Conservation (phyloP, 768 basidiomycete genomes). For the Pleurotus djamor region DNA sequence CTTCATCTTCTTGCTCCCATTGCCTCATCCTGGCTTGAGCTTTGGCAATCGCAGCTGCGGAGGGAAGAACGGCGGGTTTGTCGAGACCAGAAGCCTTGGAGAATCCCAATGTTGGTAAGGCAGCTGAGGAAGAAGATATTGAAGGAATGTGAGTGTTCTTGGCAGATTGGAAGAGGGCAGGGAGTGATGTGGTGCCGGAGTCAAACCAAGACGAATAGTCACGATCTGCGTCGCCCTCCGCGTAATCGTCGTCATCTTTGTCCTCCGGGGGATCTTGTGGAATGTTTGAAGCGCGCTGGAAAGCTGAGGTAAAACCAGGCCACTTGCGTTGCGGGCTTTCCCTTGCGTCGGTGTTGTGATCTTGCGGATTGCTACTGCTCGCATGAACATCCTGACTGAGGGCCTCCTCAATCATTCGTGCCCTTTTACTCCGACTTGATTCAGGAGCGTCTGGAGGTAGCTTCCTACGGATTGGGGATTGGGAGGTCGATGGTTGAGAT, state of each 20-base stretch:
- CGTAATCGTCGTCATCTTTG: slow-evolving; percentile 23
- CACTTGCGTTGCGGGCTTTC: background rate
- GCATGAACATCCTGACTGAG: slow-evolving; percentile 25
- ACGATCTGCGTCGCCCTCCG: slow-evolving; percentile 34
- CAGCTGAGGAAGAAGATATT: slow-evolving; percentile 3
- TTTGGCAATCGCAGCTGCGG: slow-evolving; percentile 48
- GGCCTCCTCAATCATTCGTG: slow-evolving; percentile 6
- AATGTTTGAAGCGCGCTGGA: slow-evolving; percentile 13
- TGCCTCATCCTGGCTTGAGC: slow-evolving; percentile 49
- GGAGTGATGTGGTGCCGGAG: slow-evolving; percentile 18
- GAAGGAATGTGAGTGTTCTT: background rate
- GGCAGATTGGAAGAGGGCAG: slow-evolving; percentile 35
- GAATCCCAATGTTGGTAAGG: background rate
- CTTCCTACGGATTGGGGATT: slow-evolving; percentile 4
- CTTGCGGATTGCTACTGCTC: slow-evolving; percentile 24
- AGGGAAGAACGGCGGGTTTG: slow-evolving; percentile 45
- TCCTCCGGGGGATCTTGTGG: slow-evolving; percentile 19
- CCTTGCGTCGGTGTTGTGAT: no score
- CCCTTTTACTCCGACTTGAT: background rate
- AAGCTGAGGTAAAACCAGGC: slow-evolving; percentile 25
- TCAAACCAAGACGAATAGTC: slow-evolving; percentile 53
- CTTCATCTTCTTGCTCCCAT: slow-evolving; percentile 40
- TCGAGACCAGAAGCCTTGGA: slow-evolving; percentile 18
- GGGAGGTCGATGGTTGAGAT: slow-evolving; percentile 27
- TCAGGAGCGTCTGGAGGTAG: slow-evolving; percentile 10